Evolutionary conservation across 129 eudicot genomes (phyloP).

Genomic region (Flaveria robusta): DNA sequence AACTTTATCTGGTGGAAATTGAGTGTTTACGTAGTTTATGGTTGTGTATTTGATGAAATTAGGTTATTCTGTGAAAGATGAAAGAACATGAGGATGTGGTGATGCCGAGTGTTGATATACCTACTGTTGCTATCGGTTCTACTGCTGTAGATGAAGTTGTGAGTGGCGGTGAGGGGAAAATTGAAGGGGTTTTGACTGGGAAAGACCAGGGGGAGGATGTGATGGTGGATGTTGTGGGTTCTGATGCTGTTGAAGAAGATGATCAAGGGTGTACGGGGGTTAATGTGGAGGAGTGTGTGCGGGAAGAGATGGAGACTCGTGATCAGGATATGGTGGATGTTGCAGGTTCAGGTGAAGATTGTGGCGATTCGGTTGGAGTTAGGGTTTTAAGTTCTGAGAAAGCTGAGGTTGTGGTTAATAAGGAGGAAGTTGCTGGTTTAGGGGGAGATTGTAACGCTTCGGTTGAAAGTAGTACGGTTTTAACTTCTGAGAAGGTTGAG

Average conservation of each 20-base stretch:
- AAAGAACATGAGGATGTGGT: conserved; percentile 58
- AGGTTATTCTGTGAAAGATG: conserved; percentile 44
- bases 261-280: conserved; percentile 34
- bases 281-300: conserved; percentile 4
- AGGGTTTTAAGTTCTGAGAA: conserved; percentile 6
- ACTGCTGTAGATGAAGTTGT: not conserved
- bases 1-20: not conserved
- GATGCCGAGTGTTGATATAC: conserved; percentile 29
- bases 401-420: not conserved
- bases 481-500: no score
- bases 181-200: conserved; percentile 37
- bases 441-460: not conserved
- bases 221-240: conserved; percentile 72
- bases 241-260: conserved; percentile 59
- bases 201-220: conserved; percentile 42
- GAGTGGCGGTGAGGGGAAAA: not conserved
- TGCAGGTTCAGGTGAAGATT: conserved; percentile 6
- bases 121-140: conserved; percentile 19
- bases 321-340: conserved; percentile 9
- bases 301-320: conserved; percentile 12
- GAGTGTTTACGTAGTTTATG: conserved; percentile 3
- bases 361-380: not conserved
- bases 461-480: no score
- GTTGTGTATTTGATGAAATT: conserved; percentile 24
- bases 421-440: not conserved